Evolutionary conservation across 1,284 basidiomycete genomes (phyloP), one percentile per base, ranked within the genome.

Genomic region (Taiwanofungus camphoratus): DNA sequence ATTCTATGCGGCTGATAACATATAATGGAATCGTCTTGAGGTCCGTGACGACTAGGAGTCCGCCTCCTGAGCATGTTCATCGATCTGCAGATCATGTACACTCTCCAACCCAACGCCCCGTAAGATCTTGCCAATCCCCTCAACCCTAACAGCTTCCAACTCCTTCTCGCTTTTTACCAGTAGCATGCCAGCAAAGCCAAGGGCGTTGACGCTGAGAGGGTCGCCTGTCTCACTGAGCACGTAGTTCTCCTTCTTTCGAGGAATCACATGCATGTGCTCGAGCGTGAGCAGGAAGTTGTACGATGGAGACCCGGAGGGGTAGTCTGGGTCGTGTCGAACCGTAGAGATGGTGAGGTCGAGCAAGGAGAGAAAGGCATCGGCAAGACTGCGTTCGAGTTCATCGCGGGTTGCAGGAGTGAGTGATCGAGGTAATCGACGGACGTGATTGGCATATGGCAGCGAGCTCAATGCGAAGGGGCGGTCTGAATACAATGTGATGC

Each of bases 131-230:
- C 70, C 67, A 21, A 84, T 64, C 2, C 77, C 73, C 60, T 81
- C 77, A 42, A 65, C 66, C 60, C 76, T 76, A 30, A 92, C 75
- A 1, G 73, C 74, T 45, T 78, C 76, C 38, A 89, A 61, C 66
- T 92, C 87, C 16, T 70, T 70, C 46, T 83, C 77, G 52, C 82
- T 88, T 67, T 84, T 88, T 32, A 88, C 89, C 39, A 94, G 74
- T 47, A 93, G 56, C 79, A 88, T 77, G 2, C 92, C 91, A 11
- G 88, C 86, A 59, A 84, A 93, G n/a, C 87, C 92, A 27, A 92
- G 73, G 36, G 90, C 74, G 61, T 94, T 93, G 26, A 94, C 71
- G 52, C 77, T 78, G 33, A 94, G 60, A 46, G 61, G 51, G 27
- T 77, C 73, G 13, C 76, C 74, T 4, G 74, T 76, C 44, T 67